Conservation (phyloP, 2,329 filamentous ascomycete species). For the Daldinia eschscholtzii region DNA sequence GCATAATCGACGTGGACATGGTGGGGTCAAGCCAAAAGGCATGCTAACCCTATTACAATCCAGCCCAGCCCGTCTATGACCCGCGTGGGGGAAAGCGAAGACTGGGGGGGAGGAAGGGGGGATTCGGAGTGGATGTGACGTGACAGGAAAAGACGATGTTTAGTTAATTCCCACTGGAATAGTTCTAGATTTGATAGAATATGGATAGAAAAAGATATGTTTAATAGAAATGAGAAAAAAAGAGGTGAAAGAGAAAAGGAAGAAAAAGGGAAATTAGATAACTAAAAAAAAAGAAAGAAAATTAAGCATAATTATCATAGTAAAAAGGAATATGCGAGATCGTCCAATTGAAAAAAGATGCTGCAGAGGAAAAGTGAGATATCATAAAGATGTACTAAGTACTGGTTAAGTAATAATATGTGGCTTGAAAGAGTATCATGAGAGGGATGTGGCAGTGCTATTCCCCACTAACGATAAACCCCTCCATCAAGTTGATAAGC, state of each 20-base stretch:
- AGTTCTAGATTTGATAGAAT: neutral
- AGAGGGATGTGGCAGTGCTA: neutral
- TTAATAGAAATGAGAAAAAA: too few relatives aligned
- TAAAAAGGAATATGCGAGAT: conserved; percentile 9
- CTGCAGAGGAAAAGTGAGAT: neutral
- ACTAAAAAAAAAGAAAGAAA: neutral
- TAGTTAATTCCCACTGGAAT: neutral
- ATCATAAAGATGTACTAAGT: conserved; percentile 3
- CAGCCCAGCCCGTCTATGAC: conserved; percentile 15
- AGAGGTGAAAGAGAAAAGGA: neutral
- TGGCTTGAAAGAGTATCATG: conserved; percentile 2
- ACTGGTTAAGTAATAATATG: neutral
- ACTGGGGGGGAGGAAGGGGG: conserved; percentile 14
- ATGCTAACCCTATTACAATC: conserved; percentile 31
- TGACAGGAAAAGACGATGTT: neutral
- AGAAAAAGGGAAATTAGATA: neutral
- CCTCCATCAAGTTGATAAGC: neutral
- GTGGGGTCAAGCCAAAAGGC: conserved; percentile 32
- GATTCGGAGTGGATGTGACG: conserved; percentile 9
- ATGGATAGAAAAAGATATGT: neutral
- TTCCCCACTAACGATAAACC: neutral
- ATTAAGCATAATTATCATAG: conserved; percentile 3
- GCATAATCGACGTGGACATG: conserved; percentile 22
- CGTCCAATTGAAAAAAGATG: conserved; percentile 8
- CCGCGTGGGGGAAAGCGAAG: conserved; percentile 32